These are phyloP conservation scores for Dictyostelium citrinum DNA, from an alignment of 78 protist genomes.

Conservation along the genomic window DNA sequence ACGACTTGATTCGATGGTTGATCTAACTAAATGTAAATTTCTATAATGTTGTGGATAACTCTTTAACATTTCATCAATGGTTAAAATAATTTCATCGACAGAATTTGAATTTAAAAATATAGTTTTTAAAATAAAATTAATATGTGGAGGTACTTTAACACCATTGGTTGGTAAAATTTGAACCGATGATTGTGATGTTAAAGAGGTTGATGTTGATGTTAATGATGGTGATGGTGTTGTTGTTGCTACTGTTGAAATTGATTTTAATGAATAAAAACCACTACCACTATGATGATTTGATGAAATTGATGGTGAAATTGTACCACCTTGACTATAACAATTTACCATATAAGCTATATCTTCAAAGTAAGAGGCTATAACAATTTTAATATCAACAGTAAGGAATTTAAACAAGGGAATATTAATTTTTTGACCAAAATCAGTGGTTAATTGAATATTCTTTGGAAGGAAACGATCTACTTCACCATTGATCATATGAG, in stretches of 20 bases:
- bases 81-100: neutral
- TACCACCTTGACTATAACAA: neutral
- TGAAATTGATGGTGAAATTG: neutral
- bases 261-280: neutral
- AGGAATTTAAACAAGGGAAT: neutral
- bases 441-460: too few relatives aligned
- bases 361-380: neutral
- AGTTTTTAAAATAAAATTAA: neutral
- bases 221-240: neutral
- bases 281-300: neutral
- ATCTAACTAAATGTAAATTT: neutral
- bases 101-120: neutral
- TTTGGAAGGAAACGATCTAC: neutral
- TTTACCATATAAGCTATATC: neutral
- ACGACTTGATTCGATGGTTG: neutral
- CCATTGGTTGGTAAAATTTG: neutral
- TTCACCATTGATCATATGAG: neutral
- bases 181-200: neutral
- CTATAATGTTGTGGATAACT: neutral
- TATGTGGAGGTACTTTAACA: neutral
- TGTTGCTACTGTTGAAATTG: neutral
- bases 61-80: neutral
- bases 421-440: neutral
- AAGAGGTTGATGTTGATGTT: neutral
- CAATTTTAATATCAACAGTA: neutral